Conservation (phyloP, 2,329 filamentous ascomycete species). For the Purpureocillium takamizusanense region DNA sequence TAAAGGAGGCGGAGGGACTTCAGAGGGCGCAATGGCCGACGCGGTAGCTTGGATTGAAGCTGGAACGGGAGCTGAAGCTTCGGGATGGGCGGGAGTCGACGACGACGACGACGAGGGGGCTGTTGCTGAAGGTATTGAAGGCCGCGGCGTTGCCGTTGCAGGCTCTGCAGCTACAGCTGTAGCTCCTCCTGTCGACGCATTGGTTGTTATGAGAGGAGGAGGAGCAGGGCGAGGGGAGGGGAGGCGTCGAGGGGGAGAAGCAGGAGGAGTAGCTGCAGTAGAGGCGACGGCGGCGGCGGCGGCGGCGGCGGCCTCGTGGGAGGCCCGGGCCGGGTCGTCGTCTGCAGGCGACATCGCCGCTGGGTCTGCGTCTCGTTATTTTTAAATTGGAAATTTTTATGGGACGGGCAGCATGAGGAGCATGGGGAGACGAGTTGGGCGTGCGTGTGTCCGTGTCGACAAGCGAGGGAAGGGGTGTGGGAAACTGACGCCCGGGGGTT, state of each 20-base stretch:
- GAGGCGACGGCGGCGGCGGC: constrained; percentile 11
- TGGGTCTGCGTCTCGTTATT: neutral
- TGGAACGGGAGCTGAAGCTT: too few species aligned
- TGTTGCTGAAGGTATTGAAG: too few species aligned
- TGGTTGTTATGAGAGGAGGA: constrained; percentile 2
- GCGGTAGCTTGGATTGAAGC: too few species aligned
- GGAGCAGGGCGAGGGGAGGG: constrained; percentile 4
- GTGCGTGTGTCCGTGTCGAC: neutral
- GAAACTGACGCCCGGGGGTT: too few species aligned
- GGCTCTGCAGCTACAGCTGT: too few species aligned
- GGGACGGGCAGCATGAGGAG: constrained; percentile 21
- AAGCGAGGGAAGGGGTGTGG: too few species aligned
- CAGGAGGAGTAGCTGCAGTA: constrained; percentile 11
- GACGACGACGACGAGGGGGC: too few species aligned
- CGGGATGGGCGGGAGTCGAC: too few species aligned
- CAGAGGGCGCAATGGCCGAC: too few species aligned
- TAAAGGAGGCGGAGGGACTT: too few species aligned
- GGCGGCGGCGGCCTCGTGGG: constrained; percentile 18
- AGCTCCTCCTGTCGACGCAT: constrained; percentile 1
- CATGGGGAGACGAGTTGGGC: neutral
- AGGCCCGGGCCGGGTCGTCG: constrained; percentile 20
- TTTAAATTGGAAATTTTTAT: constrained; percentile 14
- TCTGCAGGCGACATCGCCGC: constrained; percentile 12
- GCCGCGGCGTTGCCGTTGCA: too few species aligned
- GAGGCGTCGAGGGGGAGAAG: constrained; percentile 7